Evolutionary conservation across 306 rosid genomes (phyloP).

Genomic region (Cucumis cinereus): DNA sequence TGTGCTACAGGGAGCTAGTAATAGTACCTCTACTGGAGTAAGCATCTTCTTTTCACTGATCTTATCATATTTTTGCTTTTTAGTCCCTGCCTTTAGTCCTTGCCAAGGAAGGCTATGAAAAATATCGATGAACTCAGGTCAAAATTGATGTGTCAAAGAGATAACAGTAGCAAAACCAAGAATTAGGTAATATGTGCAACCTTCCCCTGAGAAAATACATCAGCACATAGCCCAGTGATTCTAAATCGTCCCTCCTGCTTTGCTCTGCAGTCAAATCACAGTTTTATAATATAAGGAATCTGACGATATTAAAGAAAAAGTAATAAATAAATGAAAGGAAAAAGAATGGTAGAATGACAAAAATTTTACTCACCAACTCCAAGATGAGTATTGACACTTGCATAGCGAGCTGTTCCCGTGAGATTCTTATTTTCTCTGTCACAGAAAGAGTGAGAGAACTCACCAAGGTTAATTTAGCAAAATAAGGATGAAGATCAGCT

Average conservation of each 20-base stretch:
- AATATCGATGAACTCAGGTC: conserved; percentile 9
- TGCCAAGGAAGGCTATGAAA: conserved; percentile 85
- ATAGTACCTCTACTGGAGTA: conserved; percentile 62
- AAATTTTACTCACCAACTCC: conserved; percentile 45
- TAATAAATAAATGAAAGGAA: background rate
- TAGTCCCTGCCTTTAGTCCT: conserved; percentile 64
- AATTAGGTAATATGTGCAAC: conserved; percentile 23
- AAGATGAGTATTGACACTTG: conserved; percentile 77
- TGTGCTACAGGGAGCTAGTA: background rate
- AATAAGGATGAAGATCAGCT: conserved; percentile 1
- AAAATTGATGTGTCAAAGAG: background rate
- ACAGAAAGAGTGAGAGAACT: conserved; percentile 12
- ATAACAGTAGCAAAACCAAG: background rate
- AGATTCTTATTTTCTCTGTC: conserved; percentile 75
- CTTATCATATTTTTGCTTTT: conserved; percentile 73
- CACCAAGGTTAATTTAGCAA: conserved; percentile 2
- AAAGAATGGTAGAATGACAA: background rate
- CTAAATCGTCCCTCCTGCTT: conserved; percentile 87
- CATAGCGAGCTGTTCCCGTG: conserved; percentile 87
- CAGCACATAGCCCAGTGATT: conserved; percentile 80
- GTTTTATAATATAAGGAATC: background rate
- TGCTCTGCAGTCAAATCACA: conserved; percentile 43
- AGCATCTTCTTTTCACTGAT: conserved; percentile 71
- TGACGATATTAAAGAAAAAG: background rate
- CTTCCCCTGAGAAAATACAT: conserved; percentile 84